These are phyloP conservation scores for Akanthomyces uredinophilus DNA, from an alignment of 2,329 filamentous ascomycete species.

Conservation along the genomic window DNA sequence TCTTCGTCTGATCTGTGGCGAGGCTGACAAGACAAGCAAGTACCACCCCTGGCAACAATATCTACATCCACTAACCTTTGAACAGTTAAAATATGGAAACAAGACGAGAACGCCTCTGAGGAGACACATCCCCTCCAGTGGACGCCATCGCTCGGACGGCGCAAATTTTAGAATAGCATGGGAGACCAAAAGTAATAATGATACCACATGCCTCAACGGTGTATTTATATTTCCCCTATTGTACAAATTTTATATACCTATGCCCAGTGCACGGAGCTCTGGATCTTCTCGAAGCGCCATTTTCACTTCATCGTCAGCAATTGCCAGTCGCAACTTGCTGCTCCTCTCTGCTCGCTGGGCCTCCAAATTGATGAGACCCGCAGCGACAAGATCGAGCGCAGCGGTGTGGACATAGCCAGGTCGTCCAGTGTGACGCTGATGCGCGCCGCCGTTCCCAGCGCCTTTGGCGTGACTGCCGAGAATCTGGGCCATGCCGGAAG, in stretches of 20 bases:
- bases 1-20: constrained; percentile 82
- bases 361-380: constrained; percentile 83
- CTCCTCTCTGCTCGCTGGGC: constrained; percentile 74
- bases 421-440: constrained; percentile 27
- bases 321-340: constrained; percentile 77
- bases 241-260: constrained; percentile 38
- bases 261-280: constrained; percentile 75
- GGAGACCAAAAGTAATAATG: constrained; percentile 1
- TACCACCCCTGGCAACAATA: constrained; percentile 14
- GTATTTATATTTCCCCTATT: constrained; percentile 15
- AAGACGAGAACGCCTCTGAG: constrained; percentile 82
- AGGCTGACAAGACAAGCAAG: constrained; percentile 89
- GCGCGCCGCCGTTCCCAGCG: constrained; percentile 19
- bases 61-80: constrained; percentile 21
- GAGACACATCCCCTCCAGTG: constrained; percentile 90
- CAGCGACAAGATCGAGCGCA: constrained; percentile 77
- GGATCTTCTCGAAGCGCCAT: constrained; percentile 83
- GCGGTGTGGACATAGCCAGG: constrained; percentile 56
- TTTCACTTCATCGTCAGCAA: constrained; percentile 87
- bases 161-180: constrained; percentile 57
- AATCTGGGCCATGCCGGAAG: constrained; percentile 33
- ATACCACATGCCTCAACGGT: constrained; percentile 9
- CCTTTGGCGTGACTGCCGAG: constrained; percentile 27
- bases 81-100: constrained; percentile 89
- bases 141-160: constrained; percentile 73